These are phyloP conservation scores for Eucalyptus albens DNA, from an alignment of 345 rosid species.

Conservation along the genomic window DNA sequence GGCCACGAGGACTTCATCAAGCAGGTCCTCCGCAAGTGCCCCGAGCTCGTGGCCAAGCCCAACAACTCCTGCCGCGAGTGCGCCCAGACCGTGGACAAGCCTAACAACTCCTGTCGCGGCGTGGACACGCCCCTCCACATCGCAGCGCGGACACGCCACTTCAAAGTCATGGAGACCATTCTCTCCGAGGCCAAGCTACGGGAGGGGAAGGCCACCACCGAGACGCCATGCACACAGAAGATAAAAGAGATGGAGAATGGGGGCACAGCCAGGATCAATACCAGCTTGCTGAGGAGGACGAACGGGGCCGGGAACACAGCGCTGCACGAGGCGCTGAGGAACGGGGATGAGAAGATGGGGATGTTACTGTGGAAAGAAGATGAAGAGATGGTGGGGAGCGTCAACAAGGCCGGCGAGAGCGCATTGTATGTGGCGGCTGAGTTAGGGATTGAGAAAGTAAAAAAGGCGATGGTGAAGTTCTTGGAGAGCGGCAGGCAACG, in stretches of 20 bases:
- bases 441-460: background rate
- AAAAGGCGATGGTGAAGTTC: background rate
- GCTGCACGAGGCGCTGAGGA: background rate
- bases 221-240: background rate
- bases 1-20: background rate
- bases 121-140: background rate
- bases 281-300: background rate
- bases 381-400: background rate
- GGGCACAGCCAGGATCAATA: background rate
- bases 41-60: background rate
- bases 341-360: background rate
- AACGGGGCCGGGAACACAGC: background rate
- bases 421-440: background rate
- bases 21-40: background rate
- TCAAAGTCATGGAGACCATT: background rate
- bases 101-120: too few relatives aligned
- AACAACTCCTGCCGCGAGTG: background rate
- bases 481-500: background rate
- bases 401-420: background rate
- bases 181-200: background rate
- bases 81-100: too few relatives aligned
- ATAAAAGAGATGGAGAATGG: background rate
- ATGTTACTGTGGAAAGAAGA: background rate
- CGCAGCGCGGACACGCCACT: background rate
- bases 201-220: background rate